These are phyloP conservation scores for Musa troglodytarum DNA, from an alignment of 176 grass and related monocot genomes.

Conservation along the genomic window DNA sequence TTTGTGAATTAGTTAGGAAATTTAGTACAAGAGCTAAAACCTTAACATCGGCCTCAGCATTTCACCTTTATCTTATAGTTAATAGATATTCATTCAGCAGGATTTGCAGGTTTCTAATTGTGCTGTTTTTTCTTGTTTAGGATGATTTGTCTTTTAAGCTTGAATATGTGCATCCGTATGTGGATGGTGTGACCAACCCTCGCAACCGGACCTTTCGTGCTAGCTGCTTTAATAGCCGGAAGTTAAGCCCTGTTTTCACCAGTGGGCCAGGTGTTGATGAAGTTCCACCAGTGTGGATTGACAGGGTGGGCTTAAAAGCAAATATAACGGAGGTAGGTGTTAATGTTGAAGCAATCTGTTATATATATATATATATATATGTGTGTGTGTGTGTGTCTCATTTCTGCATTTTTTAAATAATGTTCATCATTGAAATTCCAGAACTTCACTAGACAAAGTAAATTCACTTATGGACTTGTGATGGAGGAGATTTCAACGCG, in stretches of 20 bases:
- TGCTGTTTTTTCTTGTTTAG: constrained; percentile 26
- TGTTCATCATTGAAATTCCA: constrained; percentile 25
- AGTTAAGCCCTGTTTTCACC: constrained; percentile 89
- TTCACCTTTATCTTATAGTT: background rate
- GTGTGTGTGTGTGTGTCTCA: no score
- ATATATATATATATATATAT: no score
- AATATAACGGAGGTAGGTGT: constrained; percentile 78
- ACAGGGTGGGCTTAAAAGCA: constrained; percentile 87
- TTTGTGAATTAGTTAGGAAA: background rate
- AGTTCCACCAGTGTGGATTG: constrained; percentile 85
- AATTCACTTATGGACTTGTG: constrained; percentile 87
- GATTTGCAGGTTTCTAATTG: background rate
- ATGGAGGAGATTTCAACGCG: constrained; percentile 83
- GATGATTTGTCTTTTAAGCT: constrained; percentile 91
- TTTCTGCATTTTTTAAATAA: background rate
- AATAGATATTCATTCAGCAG: constrained; percentile 5
- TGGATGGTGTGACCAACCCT: constrained; percentile 69
- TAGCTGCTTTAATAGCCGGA: constrained; percentile 86
- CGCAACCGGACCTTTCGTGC: constrained; percentile 81
- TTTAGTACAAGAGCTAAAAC: no score
- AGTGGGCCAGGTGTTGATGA: constrained; percentile 75
- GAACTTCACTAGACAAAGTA: constrained; percentile 86
- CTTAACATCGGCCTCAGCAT: background rate
- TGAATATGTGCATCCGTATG: constrained; percentile 83
- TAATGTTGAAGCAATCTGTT: background rate